phyloP scores from a whole-genome alignment of 805 yeast species.

The Spathaspora gorwiae region DNA sequence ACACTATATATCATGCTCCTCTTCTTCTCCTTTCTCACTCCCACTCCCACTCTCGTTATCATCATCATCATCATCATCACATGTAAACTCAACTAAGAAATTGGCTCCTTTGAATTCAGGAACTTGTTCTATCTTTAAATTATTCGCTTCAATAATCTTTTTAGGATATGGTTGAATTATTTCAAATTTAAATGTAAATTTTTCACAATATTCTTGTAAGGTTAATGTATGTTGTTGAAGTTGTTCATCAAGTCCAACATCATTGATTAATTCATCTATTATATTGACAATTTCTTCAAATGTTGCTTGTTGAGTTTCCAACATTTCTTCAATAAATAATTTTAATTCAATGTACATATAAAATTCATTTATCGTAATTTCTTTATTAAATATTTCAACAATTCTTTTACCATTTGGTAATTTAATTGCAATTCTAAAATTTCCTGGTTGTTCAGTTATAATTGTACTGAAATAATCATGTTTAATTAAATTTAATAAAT shows the following conservation, averaged over 20 bases:
- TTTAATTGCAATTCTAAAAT: slow-evolving; percentile 44
- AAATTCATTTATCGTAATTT: slow-evolving; percentile 41
- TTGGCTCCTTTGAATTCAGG: slow-evolving; percentile 33
- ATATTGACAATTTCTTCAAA: slow-evolving; percentile 1
- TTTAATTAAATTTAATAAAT: slow-evolving; percentile 2
- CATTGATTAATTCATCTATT: slow-evolving; percentile 8
- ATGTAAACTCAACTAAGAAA: slow-evolving; percentile 32
- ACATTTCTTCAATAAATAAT: slow-evolving; percentile 15
- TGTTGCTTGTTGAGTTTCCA: slow-evolving; percentile 2
- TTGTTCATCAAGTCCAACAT: slow-evolving; percentile 9
- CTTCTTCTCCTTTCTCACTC: no score
- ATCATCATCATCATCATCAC: slow-evolving; percentile 17
- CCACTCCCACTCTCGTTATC: slow-evolving; percentile 6
- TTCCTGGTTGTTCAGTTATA: neutral
- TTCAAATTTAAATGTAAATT: slow-evolving; percentile 31
- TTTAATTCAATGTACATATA: slow-evolving; percentile 48
- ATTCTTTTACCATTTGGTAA: slow-evolving; percentile 50
- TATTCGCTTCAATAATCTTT: slow-evolving; percentile 17
- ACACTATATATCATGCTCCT: no score
- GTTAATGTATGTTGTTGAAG: slow-evolving; percentile 12
- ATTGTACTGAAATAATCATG: slow-evolving; percentile 1
- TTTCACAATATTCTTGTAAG: slow-evolving; percentile 17
- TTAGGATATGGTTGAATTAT: slow-evolving; percentile 41
- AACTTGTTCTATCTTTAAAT: slow-evolving; percentile 11
- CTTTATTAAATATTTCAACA: slow-evolving; percentile 39